A percentile compares a stretch with the other conserved stretches of the same genome.
Conservation (phyloP, 2,329 filamentous ascomycete genomes). For the Epichloe gansuensis region DNA sequence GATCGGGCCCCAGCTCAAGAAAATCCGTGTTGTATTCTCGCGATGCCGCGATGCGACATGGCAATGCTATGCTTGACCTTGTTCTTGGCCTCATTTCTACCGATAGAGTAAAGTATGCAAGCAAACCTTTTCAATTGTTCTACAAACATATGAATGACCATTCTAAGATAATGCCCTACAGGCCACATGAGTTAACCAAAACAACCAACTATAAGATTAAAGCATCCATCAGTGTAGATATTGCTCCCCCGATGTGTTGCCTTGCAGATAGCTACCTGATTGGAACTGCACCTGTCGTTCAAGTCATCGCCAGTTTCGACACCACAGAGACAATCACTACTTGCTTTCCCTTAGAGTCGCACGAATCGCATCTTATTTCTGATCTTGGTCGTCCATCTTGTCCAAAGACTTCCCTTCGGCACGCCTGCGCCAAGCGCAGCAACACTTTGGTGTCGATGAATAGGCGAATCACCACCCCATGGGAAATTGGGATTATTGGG, state of each 20-base stretch:
- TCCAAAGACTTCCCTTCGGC: constrained; percentile 5
- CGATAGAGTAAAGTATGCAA: not conserved
- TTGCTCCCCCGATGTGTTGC: not conserved
- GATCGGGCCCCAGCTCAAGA: no score
- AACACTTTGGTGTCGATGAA: constrained; percentile 22
- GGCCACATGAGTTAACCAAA: not conserved
- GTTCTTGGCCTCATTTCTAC: not conserved
- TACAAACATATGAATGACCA: not conserved
- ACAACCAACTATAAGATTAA: not conserved
- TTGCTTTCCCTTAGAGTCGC: not conserved
- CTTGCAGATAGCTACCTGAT: not conserved
- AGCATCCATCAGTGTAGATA: not conserved
- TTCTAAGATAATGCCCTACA: constrained; percentile 1
- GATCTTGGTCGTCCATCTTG: constrained; percentile 1
- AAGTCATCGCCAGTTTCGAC: not conserved
- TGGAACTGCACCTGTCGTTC: not conserved
- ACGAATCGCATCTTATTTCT: not conserved
- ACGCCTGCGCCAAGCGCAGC: constrained; percentile 14
- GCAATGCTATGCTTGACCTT: not conserved
- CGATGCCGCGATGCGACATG: not conserved
- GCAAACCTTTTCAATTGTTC: not conserved
- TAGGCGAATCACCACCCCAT: constrained; percentile 23
- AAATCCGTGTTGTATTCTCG: no score
- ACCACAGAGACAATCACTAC: not conserved
- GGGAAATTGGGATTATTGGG: constrained; percentile 22